Percentiles rank a stretch among this genome's conserved stretches.
phyloP scores from a whole-genome alignment of 371 early-diverging fungal species.

The Rhizopus stolonifer region DNA sequence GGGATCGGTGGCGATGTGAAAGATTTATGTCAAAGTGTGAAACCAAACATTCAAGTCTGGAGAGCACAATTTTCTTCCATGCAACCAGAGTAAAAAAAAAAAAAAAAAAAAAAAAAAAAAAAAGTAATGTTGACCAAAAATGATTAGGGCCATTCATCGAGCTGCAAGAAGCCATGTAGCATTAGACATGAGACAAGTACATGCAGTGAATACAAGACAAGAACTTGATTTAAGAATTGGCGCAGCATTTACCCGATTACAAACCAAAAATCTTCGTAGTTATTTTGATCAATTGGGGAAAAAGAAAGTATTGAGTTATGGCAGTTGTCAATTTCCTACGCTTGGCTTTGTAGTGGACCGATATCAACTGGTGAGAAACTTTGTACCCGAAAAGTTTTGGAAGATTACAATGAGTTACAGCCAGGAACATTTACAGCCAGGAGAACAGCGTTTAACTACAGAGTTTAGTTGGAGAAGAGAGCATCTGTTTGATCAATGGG shows the following conservation, averaged over 20 bases:
- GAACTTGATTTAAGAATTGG: slow-evolving; percentile 99
- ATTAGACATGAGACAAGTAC: slow-evolving; percentile 74
- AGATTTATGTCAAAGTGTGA: slow-evolving; percentile 62
- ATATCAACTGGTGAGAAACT: slow-evolving; percentile 73
- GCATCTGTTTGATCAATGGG: slow-evolving; percentile 76
- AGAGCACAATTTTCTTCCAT: slow-evolving; percentile 87
- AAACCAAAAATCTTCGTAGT: slow-evolving; percentile 72
- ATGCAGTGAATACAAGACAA: slow-evolving; percentile 90
- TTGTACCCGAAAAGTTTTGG: slow-evolving; percentile 94
- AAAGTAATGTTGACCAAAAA: background rate
- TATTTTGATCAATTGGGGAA: slow-evolving; percentile 40
- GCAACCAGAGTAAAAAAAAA: slow-evolving; percentile 52
- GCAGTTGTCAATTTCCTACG: slow-evolving; percentile 99
- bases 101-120: background rate
- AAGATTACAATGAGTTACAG: slow-evolving; percentile 70
- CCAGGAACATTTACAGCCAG: slow-evolving; percentile 8
- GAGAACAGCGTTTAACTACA: slow-evolving; percentile 38
- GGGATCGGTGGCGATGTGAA: slow-evolving; percentile 93
- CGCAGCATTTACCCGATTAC: slow-evolving; percentile 95
- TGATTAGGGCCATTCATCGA: slow-evolving; percentile 67
- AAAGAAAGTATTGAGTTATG: slow-evolving; percentile 84
- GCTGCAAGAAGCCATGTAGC: slow-evolving; percentile 77
- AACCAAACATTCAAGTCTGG: slow-evolving; percentile 65
- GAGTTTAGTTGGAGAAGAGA: slow-evolving; percentile 77
- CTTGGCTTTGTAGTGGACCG: slow-evolving; percentile 98